Conservation (phyloP, 2,329 filamentous ascomycete genomes). For the Talaromyces sp. region DNA sequence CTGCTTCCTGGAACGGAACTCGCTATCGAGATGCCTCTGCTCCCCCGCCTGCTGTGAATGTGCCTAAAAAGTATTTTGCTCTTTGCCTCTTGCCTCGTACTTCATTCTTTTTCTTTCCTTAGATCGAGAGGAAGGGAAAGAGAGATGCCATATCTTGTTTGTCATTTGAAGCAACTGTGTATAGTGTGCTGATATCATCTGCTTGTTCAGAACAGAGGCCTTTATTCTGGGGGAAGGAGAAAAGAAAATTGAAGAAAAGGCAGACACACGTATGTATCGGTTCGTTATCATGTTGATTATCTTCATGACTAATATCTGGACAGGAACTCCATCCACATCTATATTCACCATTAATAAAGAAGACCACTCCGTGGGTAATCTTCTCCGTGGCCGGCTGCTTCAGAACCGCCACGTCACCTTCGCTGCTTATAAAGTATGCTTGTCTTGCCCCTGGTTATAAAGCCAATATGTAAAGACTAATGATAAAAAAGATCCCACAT, state of each 20-base stretch:
- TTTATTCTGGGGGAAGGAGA: constrained; percentile 84
- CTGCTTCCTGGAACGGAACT: constrained; percentile 13
- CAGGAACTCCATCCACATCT: constrained; percentile 88
- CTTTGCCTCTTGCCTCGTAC: background rate
- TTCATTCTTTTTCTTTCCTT: background rate
- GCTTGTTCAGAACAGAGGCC: constrained; percentile 72
- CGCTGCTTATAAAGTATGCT: constrained; percentile 79
- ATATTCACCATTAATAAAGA: constrained; percentile 96
- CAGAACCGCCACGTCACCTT: constrained; percentile 80
- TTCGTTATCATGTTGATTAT: background rate
- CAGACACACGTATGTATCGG: constrained; percentile 74
- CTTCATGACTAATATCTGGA: background rate
- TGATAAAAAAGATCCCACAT: constrained; percentile 40
- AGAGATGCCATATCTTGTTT: background rate
- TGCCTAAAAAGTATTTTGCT: constrained; percentile 10
- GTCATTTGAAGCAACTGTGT: background rate
- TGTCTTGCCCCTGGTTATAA: background rate
- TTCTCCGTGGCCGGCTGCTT: constrained; percentile 81
- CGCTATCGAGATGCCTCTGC: constrained; percentile 14
- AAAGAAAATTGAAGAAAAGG: constrained; percentile 86
- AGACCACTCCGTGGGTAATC: constrained; percentile 91
- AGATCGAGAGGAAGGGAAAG: too few species aligned
- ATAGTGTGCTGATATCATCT: constrained; percentile 1
- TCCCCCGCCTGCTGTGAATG: constrained; percentile 14
- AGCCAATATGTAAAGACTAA: background rate